Conservation (phyloP, 192 early-diverging fungal species). For the Coemansia sp. region DNA sequence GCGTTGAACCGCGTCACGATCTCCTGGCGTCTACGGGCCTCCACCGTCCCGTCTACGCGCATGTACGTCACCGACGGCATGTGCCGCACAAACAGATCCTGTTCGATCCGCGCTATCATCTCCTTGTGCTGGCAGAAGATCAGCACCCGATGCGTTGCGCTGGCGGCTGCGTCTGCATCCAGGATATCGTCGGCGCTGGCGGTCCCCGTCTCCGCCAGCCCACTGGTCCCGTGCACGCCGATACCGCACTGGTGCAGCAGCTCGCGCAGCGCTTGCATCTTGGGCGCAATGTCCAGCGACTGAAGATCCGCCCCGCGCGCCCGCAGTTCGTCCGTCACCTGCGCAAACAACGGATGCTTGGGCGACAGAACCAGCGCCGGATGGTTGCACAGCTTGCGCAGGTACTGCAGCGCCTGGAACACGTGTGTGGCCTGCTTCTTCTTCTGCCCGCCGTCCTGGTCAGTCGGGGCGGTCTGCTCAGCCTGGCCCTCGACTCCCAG, state of each 20-base stretch:
- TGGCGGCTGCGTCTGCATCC: slow-evolving; percentile 56
- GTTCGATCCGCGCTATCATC: slow-evolving; percentile 97
- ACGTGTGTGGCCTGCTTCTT: slow-evolving; percentile 72
- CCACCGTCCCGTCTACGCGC: slow-evolving; percentile 91
- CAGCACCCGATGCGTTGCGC: slow-evolving; percentile 84
- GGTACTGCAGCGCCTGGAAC: slow-evolving; percentile 97
- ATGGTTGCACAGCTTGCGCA: slow-evolving; percentile 95
- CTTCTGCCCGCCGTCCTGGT: slow-evolving; percentile 8
- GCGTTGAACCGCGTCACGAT: slow-evolving; percentile 95
- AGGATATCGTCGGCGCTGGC: slow-evolving; percentile 5
- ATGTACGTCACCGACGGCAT: slow-evolving; percentile 92
- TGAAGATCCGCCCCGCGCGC: slow-evolving; percentile 54
- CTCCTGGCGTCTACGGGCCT: slow-evolving; percentile 77
- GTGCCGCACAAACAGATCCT: slow-evolving; percentile 74
- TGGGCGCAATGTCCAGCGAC: slow-evolving; percentile 68
- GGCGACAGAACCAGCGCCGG: slow-evolving; percentile 87
- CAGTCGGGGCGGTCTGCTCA: not conserved
- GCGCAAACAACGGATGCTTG: slow-evolving; percentile 80
- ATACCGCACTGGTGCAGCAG: slow-evolving; percentile 94
- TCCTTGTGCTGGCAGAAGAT: slow-evolving; percentile 96
- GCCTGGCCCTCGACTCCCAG: slow-evolving; percentile 21
- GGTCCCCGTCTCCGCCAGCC: not conserved
- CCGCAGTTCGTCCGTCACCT: slow-evolving; percentile 64
- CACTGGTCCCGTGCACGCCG: slow-evolving; percentile 57
- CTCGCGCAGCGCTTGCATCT: slow-evolving; percentile 86